Conservation (phyloP, 441 rosid genomes). For the Gossypium davidsonii region DNA sequence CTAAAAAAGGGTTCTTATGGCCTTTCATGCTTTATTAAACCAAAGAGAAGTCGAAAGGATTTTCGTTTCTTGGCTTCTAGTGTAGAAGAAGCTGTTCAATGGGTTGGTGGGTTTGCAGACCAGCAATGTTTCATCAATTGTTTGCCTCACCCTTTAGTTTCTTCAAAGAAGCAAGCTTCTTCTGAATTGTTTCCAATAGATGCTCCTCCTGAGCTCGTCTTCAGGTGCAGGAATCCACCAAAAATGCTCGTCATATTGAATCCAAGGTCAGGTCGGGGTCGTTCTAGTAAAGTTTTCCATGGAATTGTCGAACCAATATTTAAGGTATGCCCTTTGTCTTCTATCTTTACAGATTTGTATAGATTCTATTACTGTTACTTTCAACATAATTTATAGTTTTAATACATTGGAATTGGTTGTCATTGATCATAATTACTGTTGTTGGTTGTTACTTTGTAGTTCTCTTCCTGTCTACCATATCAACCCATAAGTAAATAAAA, state of each 20-base stretch:
- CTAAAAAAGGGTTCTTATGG: constrained; percentile 56
- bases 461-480: background rate
- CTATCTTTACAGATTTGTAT: background rate
- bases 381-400: background rate
- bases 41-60: constrained; percentile 74
- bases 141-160: constrained; percentile 85
- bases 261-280: constrained; percentile 98
- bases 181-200: constrained; percentile 74
- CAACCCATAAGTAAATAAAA: background rate
- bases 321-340: constrained; percentile 45
- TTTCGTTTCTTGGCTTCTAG: constrained; percentile 72
- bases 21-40: constrained; percentile 71
- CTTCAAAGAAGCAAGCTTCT: constrained; percentile 91
- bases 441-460: background rate
- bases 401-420: background rate
- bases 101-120: constrained; percentile 98
- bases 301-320: constrained; percentile 87
- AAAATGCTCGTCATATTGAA: constrained; percentile 92
- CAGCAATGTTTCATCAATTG: constrained; percentile 88
- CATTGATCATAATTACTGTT: background rate
- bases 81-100: constrained; percentile 82
- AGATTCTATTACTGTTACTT: background rate
- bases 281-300: constrained; percentile 89
- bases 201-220: constrained; percentile 86
- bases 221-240: constrained; percentile 86